Evolutionary conservation across 2,329 filamentous ascomycete genomes (phyloP).

Genomic region (Diaporthe sp.): DNA sequence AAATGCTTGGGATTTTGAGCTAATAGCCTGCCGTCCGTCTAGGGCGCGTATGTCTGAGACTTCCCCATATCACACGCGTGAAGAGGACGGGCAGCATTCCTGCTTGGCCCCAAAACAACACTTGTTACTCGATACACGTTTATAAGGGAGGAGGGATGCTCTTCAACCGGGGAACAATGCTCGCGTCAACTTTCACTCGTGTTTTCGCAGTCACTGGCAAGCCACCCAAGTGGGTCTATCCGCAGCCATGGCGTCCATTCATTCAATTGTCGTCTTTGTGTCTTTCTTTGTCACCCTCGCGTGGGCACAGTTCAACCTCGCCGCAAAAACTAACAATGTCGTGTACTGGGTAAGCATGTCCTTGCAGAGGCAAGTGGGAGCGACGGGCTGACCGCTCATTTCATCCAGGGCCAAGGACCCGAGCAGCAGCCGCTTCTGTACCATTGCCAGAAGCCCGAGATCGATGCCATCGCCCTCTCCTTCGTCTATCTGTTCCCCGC

Average conservation of each 20-base stretch:
- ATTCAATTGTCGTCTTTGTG: slow-evolving; percentile 11
- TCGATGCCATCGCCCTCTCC: slow-evolving; percentile 60
- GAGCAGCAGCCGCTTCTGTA: slow-evolving; percentile 53
- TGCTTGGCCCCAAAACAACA: not conserved
- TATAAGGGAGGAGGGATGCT: slow-evolving; percentile 10
- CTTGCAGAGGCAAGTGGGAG: not conserved
- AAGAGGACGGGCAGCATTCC: not conserved
- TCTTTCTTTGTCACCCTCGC: slow-evolving; percentile 1
- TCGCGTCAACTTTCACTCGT: slow-evolving; percentile 23
- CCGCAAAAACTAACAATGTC: slow-evolving; percentile 56
- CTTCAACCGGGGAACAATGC: not conserved
- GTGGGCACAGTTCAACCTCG: slow-evolving; percentile 47
- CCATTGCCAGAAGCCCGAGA: slow-evolving; percentile 55
- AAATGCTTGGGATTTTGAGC: not conserved
- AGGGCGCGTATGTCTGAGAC: slow-evolving; percentile 10
- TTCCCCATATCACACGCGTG: slow-evolving; percentile 19
- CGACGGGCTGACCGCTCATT: slow-evolving; percentile 9
- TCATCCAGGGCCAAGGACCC: slow-evolving; percentile 55
- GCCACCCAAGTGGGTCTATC: slow-evolving; percentile 30
- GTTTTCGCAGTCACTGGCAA: slow-evolving; percentile 26
- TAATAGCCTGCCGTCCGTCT: not conserved
- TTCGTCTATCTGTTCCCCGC: slow-evolving; percentile 59
- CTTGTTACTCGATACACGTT: not conserved
- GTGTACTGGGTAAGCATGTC: slow-evolving; percentile 56
- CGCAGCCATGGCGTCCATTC: slow-evolving; percentile 31